Evolutionary conservation across 1,284 basidiomycete genomes (phyloP).

Genomic region (Veloporphyrellus conicus): DNA sequence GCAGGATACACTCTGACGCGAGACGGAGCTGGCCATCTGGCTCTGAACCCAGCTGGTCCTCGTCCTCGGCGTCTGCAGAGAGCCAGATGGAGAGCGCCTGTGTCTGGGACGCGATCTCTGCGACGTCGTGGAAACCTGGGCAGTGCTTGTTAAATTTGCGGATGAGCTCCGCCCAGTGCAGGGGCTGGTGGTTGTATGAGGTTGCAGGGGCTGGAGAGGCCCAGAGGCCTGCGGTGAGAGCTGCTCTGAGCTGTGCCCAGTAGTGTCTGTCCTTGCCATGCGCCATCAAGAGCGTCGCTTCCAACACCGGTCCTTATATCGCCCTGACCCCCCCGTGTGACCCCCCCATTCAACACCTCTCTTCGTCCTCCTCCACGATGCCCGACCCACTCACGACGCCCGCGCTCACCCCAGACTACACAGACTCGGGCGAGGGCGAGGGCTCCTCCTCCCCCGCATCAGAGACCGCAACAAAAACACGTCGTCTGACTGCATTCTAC

Average conservation of each 20-base stretch:
- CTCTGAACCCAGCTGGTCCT: conserved; percentile 37
- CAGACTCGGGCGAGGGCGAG: conserved; percentile 39
- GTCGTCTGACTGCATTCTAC: conserved; percentile 68
- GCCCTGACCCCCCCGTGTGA: neutral
- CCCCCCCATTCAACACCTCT: conserved; percentile 3
- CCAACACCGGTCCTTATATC: neutral
- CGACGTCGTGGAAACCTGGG: conserved; percentile 52
- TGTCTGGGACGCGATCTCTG: conserved; percentile 63
- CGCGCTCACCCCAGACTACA: conserved; percentile 50
- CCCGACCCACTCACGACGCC: conserved; percentile 38
- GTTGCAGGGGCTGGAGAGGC: conserved; percentile 56
- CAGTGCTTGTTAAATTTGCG: conserved; percentile 90
- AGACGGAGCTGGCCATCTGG: conserved; percentile 42
- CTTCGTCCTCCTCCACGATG: conserved; percentile 28
- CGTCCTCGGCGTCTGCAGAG: conserved; percentile 39
- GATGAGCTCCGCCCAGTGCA: conserved; percentile 78
- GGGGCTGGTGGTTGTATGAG: conserved; percentile 43
- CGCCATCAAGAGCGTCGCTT: conserved; percentile 6
- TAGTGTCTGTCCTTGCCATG: conserved; percentile 64
- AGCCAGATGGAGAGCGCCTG: conserved; percentile 62
- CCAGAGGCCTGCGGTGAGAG: conserved; percentile 70
- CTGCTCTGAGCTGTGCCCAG: conserved; percentile 64
- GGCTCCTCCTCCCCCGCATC: conserved; percentile 22
- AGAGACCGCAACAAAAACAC: conserved; percentile 29
- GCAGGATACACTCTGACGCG: conserved; percentile 53